Percentiles rank a stretch among this genome's conserved stretches.
These are phyloP conservation scores for Elsinoe ampelina DNA, from an alignment of 2,329 filamentous ascomycete species.

Conservation along the genomic window DNA sequence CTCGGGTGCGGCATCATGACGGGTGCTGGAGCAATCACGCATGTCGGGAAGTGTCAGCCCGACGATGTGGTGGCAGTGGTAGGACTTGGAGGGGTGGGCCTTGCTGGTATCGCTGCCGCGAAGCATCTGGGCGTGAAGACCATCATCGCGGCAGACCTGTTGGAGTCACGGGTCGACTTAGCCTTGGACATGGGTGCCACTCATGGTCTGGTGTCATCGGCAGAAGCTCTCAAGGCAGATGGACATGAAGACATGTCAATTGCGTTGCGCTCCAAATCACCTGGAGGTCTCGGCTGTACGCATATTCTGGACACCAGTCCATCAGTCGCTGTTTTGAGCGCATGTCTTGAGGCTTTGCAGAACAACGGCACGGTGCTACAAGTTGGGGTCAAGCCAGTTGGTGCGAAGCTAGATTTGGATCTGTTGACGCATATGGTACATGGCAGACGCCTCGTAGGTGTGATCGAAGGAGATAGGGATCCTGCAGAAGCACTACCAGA, in stretches of 20 bases:
- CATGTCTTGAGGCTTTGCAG: slow-evolving; percentile 33
- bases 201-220: slow-evolving; percentile 19
- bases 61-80: slow-evolving; percentile 34
- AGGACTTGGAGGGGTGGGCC: slow-evolving; percentile 39
- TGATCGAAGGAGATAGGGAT: slow-evolving; percentile 35
- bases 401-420: slow-evolving; percentile 29
- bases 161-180: slow-evolving; percentile 28
- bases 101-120: slow-evolving; percentile 41
- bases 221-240: slow-evolving; percentile 23
- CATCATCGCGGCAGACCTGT: slow-evolving; percentile 36
- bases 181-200: slow-evolving; percentile 33
- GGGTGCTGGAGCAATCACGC: slow-evolving; percentile 34
- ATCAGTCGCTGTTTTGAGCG: slow-evolving; percentile 30
- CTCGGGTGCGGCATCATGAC: slow-evolving; percentile 41
- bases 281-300: slow-evolving; percentile 29
- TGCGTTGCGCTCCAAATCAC: slow-evolving; percentile 22
- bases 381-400: slow-evolving; percentile 37
- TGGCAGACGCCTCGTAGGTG: slow-evolving; percentile 38
- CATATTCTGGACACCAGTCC: slow-evolving; percentile 42
- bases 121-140: slow-evolving; percentile 33
- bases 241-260: slow-evolving; percentile 15
- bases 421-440: slow-evolving; percentile 33
- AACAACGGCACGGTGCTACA: slow-evolving; percentile 39
- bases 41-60: slow-evolving; percentile 29
- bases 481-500: slow-evolving; percentile 33